Evolutionary conservation across 805 yeast genomes (phyloP).

Genomic region (Candida khao-thaluensis): DNA sequence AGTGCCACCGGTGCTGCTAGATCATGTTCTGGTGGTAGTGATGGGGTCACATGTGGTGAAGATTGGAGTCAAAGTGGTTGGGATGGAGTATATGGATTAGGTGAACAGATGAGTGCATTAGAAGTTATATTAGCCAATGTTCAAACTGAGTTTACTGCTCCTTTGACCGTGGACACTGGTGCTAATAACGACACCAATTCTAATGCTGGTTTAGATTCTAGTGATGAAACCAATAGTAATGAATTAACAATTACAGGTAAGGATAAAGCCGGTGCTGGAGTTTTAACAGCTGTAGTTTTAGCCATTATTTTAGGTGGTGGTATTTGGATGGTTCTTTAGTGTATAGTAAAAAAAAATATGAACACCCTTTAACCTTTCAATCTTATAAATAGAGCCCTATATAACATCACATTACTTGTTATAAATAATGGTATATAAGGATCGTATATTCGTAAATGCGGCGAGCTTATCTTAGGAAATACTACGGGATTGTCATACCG

Average conservation of each 20-base stretch:
- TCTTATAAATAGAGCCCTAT: too few species aligned
- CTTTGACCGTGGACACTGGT: conserved; percentile 35
- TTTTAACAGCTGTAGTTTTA: conserved; percentile 74
- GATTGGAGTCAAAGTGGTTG: conserved; percentile 62
- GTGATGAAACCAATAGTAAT: conserved; percentile 39
- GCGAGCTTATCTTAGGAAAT: too few species aligned
- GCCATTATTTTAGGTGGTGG: conserved; percentile 61
- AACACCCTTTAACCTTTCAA: too few species aligned
- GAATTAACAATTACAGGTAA: conserved; percentile 50
- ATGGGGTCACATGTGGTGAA: conserved; percentile 82
- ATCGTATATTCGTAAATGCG: too few species aligned
- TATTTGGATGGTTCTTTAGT: conserved; percentile 71
- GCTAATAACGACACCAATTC: conserved; percentile 35
- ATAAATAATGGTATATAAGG: too few species aligned
- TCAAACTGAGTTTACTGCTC: conserved; percentile 26
- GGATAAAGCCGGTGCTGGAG: conserved; percentile 89
- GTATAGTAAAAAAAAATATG: too few species aligned
- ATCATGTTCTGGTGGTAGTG: conserved; percentile 81
- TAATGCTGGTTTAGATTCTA: conserved; percentile 37
- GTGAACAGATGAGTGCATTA: conserved; percentile 80
- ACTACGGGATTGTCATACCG: too few species aligned
- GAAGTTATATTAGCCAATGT: conserved; percentile 52
- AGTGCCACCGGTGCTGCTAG: conserved; percentile 73
- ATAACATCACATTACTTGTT: too few species aligned
- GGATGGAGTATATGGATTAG: conserved; percentile 74